Percentiles rank a stretch among this genome's conserved stretches.
Conservation (phyloP, 805 yeast genomes). For the Pichia rugopelliculosa region DNA sequence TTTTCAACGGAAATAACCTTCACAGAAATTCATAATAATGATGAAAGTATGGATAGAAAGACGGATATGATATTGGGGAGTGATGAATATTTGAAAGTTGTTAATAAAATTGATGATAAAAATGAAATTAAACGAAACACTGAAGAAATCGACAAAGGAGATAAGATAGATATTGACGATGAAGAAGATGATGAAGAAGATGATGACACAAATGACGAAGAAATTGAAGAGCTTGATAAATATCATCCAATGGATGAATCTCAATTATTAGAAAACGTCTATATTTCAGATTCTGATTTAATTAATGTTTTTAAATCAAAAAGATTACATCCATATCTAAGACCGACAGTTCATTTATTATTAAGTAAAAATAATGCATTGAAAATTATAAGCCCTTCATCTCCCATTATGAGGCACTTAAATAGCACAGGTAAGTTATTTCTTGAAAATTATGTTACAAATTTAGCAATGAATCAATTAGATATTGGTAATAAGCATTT, state of each 20-base stretch:
- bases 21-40: too few relatives aligned
- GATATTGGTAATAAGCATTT: conserved; percentile 39
- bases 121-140: background rate
- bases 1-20: too few relatives aligned
- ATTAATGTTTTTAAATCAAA: conserved; percentile 18
- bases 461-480: conserved; percentile 29
- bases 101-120: background rate
- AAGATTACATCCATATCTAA: conserved; percentile 17
- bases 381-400: conserved; percentile 16
- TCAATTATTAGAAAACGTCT: conserved; percentile 26
- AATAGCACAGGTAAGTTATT: conserved; percentile 39
- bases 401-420: conserved; percentile 22
- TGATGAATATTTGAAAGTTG: too few relatives aligned
- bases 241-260: conserved; percentile 31
- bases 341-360: conserved; percentile 23
- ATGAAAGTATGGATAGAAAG: too few relatives aligned
- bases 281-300: conserved; percentile 23
- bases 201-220: conserved; percentile 2
- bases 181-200: background rate
- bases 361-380: conserved; percentile 18
- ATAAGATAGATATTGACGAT: background rate
- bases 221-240: conserved; percentile 11
- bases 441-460: conserved; percentile 43
- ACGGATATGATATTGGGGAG: too few relatives aligned
- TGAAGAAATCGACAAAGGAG: background rate